Base-by-base conservation (phyloP, 306 rosid species). In the Pyrus betulifolia region DNA sequence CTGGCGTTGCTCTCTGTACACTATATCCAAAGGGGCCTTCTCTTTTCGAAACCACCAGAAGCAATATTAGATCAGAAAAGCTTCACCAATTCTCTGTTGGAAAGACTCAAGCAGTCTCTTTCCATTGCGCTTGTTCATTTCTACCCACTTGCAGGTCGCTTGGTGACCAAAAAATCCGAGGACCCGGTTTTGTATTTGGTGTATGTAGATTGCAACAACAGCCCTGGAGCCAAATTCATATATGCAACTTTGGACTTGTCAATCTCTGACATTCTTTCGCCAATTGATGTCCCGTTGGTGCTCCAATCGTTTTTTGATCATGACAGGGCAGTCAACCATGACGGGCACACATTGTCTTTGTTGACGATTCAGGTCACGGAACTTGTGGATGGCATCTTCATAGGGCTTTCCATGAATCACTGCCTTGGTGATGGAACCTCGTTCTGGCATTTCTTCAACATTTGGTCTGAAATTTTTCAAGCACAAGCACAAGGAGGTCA, bases 21-120 rank as follows among this genome's bases (percentile, higher is more conserved):
- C 70, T 89, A 91, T 8, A 93, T 89, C 44, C 96, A 90, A 54
- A 87, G 86, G 57, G 96, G 98, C 4, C 89, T 93, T 2, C 86
- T 90, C 69, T 93, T 86, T 81, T 71, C 82, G 35, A 93, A 89
- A 33, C 91, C 96, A 8, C 76, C 63, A 18, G 21, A 78, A 12
- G 19, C 69, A 2, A 13, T 11, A 1, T 2, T 9, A 2, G 4
- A 59, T 0, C 75, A 22, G 38, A 65, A 70, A 4, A 45, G 11
- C 45, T 85, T 86, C 86, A 72, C 76, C 11, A 2, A 71, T 0
- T 5, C 70, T 54, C 81, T 84, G 2, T 63, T 86, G 57, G 40
- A 55, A 0, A 82, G 69, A 40, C 93, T 90, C 21, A 86, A 87
- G 22, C 70, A 46, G 46, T 87, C 90, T 14, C 88, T 92, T 13